Conservation (phyloP, 1,139 yeast species). For the Suhomyces chickasaworum region DNA sequence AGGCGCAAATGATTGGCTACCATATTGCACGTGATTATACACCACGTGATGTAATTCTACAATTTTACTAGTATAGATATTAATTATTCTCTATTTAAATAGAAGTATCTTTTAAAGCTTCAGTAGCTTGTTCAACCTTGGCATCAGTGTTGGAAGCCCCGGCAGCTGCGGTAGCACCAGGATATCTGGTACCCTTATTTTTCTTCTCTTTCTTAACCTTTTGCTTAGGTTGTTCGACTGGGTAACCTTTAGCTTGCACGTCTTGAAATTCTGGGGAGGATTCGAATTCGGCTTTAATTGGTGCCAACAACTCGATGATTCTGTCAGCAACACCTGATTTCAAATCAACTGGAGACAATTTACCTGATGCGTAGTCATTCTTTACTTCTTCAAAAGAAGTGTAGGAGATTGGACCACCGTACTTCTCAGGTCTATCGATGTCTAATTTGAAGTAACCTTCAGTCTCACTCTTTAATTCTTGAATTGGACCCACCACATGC, state of each 20-base stretch:
- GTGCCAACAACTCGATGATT: slow-evolving; percentile 77
- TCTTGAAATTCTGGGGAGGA: slow-evolving; percentile 71
- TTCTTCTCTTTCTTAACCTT: slow-evolving; percentile 76
- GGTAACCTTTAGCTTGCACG: slow-evolving; percentile 79
- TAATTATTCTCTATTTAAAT: slow-evolving; percentile 9
- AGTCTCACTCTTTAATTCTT: slow-evolving; percentile 64
- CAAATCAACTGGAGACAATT: slow-evolving; percentile 89
- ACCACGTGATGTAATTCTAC: background rate
- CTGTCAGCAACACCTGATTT: slow-evolving; percentile 89
- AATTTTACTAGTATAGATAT: background rate
- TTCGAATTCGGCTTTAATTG: slow-evolving; percentile 73
- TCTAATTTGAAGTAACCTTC: slow-evolving; percentile 60
- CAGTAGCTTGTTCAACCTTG: slow-evolving; percentile 20
- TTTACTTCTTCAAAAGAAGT: slow-evolving; percentile 68
- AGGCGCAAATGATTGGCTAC: slow-evolving; percentile 16
- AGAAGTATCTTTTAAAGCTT: slow-evolving; percentile 19
- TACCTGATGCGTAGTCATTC: slow-evolving; percentile 68
- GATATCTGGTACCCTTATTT: slow-evolving; percentile 84
- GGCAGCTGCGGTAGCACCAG: slow-evolving; percentile 47
- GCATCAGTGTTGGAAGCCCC: slow-evolving; percentile 11
- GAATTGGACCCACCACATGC: slow-evolving; percentile 82
- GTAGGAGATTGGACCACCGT: slow-evolving; percentile 89
- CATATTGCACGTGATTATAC: slow-evolving; percentile 1
- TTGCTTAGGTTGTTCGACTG: slow-evolving; percentile 66
- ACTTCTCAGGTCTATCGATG: slow-evolving; percentile 92